Percentiles rank a stretch among this genome's conserved stretches.
These are phyloP conservation scores for Mycena indigotica DNA, from an alignment of 768 basidiomycete species.

Conservation along the genomic window DNA sequence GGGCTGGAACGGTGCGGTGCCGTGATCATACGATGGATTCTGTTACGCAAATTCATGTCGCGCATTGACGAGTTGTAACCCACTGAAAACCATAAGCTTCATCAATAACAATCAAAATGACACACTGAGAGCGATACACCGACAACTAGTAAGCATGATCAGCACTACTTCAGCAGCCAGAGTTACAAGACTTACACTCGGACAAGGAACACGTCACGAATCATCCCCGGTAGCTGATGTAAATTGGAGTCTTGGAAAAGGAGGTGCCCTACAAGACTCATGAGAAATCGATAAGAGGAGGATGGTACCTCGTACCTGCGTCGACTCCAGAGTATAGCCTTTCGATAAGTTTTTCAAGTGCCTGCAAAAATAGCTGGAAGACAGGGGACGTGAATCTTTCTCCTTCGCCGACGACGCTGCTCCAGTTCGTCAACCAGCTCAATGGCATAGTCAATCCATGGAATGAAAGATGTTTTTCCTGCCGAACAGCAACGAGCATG, in stretches of 20 bases:
- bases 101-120: conserved; percentile 9
- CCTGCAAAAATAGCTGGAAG: conserved; percentile 17
- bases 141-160: conserved; percentile 41
- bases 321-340: conserved; percentile 31
- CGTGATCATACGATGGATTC: conserved; percentile 2
- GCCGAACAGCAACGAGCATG: conserved; percentile 37
- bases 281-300: not conserved
- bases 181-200: conserved; percentile 43
- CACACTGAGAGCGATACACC: conserved; percentile 50
- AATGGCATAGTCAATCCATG: conserved; percentile 56
- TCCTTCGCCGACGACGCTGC: conserved; percentile 22
- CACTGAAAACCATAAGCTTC: conserved; percentile 24
- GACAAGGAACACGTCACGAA: conserved; percentile 44
- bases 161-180: not conserved
- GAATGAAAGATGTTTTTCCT: conserved; percentile 29
- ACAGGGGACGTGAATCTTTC: conserved; percentile 4
- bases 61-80: conserved; percentile 32
- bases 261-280: conserved; percentile 27
- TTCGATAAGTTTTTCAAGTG: conserved; percentile 29
- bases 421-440: conserved; percentile 46
- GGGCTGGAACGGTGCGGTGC: conserved; percentile 2
- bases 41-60: conserved; percentile 1
- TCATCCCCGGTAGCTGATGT: conserved; percentile 14
- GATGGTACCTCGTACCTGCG: conserved; percentile 26
- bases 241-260: conserved; percentile 30